Base-by-base conservation (phyloP, 129 eudicot genomes). In the Erigeron canadensis region DNA sequence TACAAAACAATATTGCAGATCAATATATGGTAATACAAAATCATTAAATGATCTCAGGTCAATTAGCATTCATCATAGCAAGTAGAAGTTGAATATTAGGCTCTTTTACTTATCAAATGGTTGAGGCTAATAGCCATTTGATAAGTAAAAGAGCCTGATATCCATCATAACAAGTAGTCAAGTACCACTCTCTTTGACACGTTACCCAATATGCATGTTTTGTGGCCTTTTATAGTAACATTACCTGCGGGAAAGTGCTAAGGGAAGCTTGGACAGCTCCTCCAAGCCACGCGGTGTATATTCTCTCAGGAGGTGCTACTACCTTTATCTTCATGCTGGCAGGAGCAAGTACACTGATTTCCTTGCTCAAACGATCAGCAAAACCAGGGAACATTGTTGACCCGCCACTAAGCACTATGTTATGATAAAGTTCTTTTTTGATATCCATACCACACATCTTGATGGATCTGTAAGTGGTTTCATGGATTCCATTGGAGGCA, bases 401-500 rank as follows among this genome's bases (percentile, higher is more conserved):
- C n/a, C 66, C 66, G 34, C 66, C 44, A 61, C 66, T 61, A 2
- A 61, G 19, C 8, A 61, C 17, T 11, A 61, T 61, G 37, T 34
- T 61, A 8, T 16, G 18, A 61, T 61, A 34, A 61, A 61, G 44
- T 8, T 61, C 43, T 39, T 61, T 37, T 18, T 43, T 10, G 4
- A 34, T 34, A 61, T 28, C 44, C n/a, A 34, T 7, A 61, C 37
- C 63, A 59, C 65, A 28, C 65, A 59, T 28, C 40, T 10, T 13
- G 16, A 59, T 59, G 10, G 65, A 59, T 10, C 28, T 59, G 65
- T 28, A 23, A 4, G 65, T 28, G 13, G 41, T 11, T 34, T 59
- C 17, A 59, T 59, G 43, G 17, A 72, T 72, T 37, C 69, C 77
- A 22, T 55, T 64, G 46, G 69, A 50, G 60, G 23, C 69, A 51